A percentile compares a stretch with the other conserved stretches of the same genome.
phyloP scores from a whole-genome alignment of 2,329 filamentous ascomycete genomes.

The Stemphylium vesicarium region DNA sequence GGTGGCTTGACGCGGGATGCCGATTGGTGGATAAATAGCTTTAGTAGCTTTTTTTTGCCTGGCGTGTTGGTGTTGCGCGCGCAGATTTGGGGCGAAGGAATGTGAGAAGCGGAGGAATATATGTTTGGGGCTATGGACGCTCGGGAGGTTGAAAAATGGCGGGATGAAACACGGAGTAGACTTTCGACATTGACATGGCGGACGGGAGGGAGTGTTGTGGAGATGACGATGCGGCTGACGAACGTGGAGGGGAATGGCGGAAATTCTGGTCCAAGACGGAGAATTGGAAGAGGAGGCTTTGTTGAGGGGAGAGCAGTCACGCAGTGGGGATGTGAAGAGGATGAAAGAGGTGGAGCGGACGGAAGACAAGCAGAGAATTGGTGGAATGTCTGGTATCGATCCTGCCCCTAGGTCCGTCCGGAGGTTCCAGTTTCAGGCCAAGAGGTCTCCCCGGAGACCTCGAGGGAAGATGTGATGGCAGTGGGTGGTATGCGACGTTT shows the following conservation, averaged over 20 bases:
- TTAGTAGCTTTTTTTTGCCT: neutral
- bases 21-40: conserved; percentile 13
- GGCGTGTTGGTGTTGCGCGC: neutral
- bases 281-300: too few species aligned
- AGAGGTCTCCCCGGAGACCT: too few species aligned
- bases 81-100: neutral
- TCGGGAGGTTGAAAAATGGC: neutral
- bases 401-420: too few species aligned
- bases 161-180: neutral
- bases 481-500: neutral
- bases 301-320: neutral
- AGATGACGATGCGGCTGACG: neutral
- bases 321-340: too few species aligned
- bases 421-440: too few species aligned
- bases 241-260: neutral
- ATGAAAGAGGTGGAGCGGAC: too few species aligned
- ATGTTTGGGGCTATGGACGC: neutral
- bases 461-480: neutral
- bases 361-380: too few species aligned
- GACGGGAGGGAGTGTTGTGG: neutral
- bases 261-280: neutral
- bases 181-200: neutral
- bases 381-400: too few species aligned
- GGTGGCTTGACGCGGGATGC: neutral
- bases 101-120: neutral